Percentiles rank a stretch among this genome's conserved stretches.
These are phyloP conservation scores for Rusavskia elegans DNA, from an alignment of 495 filamentous ascomycete genomes.

Conservation along the genomic window DNA sequence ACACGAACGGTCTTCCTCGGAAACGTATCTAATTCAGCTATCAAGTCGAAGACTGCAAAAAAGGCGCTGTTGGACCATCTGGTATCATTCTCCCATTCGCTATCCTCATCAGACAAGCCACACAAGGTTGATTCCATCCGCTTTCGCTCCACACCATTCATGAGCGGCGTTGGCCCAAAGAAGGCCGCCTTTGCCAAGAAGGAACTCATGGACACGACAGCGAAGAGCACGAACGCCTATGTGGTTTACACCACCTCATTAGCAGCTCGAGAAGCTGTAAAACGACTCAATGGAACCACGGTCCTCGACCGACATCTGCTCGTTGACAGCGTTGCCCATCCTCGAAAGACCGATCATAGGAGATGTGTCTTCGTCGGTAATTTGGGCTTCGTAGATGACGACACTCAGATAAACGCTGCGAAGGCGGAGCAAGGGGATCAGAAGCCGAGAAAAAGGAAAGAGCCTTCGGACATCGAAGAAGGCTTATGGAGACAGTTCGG, in stretches of 20 bases:
- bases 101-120: slow-evolving; percentile 25
- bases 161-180: slow-evolving; percentile 58
- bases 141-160: slow-evolving; percentile 82
- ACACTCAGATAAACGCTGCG: slow-evolving; percentile 37
- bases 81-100: slow-evolving; percentile 32
- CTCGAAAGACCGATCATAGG: slow-evolving; percentile 60
- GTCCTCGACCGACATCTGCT: slow-evolving; percentile 79
- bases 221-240: slow-evolving; percentile 89
- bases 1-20: slow-evolving; percentile 82
- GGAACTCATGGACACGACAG: slow-evolving; percentile 70
- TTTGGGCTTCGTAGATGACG: slow-evolving; percentile 84
- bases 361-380: slow-evolving; percentile 96
- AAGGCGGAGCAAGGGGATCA: slow-evolving; percentile 40
- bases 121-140: slow-evolving; percentile 79
- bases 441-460: slow-evolving; percentile 45
- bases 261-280: slow-evolving; percentile 60
- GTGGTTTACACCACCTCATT: slow-evolving; percentile 61
- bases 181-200: slow-evolving; percentile 76
- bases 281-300: slow-evolving; percentile 64
- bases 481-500: slow-evolving; percentile 81
- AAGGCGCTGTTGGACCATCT: slow-evolving; percentile 59
- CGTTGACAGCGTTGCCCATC: slow-evolving; percentile 82
- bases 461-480: slow-evolving; percentile 84
- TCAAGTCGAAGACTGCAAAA: slow-evolving; percentile 64
- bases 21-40: slow-evolving; percentile 70